Base-by-base conservation (phyloP, 2,329 filamentous ascomycete genomes). In the Xylaria sp. region DNA sequence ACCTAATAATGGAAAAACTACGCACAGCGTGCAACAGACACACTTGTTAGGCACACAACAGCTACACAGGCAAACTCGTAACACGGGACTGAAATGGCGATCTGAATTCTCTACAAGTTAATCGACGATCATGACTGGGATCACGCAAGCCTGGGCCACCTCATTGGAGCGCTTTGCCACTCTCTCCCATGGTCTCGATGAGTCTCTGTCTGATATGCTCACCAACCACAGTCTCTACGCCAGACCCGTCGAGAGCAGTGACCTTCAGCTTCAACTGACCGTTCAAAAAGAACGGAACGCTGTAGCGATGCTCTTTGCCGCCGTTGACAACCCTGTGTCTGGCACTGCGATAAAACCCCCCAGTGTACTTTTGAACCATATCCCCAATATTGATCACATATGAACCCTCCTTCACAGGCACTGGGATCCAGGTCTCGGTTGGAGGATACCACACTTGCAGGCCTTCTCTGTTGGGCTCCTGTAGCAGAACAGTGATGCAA, bases 371-470 rank as follows among this genome's bases (percentile, higher is more conserved):
- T 71, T 78, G 71, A 66, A 82, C 73, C 75, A 82, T 77, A 61
- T 82, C 80, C 3, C 80, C 80, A 28, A 79, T 76, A 57, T 82
- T 82, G 64, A 82, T 79, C 7, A 82, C 79, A 56, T 78, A 82
- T 6, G 75, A 74, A 36, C 76, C 73, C 67, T 76, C 72, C 43
- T 76, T 73, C 1, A 77, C 75, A 0, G 78, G 76, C 1, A 82
- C 78, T 0, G 72, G 68, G 12, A 79, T 72, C 78, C 77, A 79
- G 5, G 72, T 72, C 68, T 75, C 70, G 0, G 64, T 72, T 5
- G 67, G 66, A 7, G 73, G 73, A 36, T 75, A 71, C 74, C 73
- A 78, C 1, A 79, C 76, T 48, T 79, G 74, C 0, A 79, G 71
- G 0, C 77, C 78, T 36, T 77, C 71, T 1, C 66, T 76, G 62